Base-by-base conservation (phyloP, 2,329 filamentous ascomycete species). In the Monosporascus cannonballus region DNA sequence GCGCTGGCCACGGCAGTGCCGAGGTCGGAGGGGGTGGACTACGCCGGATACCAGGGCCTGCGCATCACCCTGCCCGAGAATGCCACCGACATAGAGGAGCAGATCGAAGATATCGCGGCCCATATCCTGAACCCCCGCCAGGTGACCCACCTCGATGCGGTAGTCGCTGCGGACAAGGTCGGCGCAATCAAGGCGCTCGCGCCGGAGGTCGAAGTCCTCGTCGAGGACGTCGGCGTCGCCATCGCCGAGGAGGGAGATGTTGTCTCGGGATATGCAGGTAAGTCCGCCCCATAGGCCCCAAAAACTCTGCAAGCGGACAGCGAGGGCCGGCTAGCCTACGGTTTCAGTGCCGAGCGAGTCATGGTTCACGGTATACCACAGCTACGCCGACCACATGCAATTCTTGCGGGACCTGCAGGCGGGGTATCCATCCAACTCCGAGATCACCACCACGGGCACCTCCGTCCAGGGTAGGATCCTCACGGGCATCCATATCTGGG, bases 401-500 rank as follows among this genome's bases (percentile, higher is more conserved):
- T 83, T 73, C 59, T 66, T 79, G 54, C 65, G 68, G 8, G 73
- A 77, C 56, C 65, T 83, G 17, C 71, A 74, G 49, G 67, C 70
- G 2, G 63, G 68, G 4, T 77, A 77, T 58, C 71, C 79, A 3
- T 59, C 61, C 4, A 75, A 78, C 55, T 72, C 78, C 17, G 74
- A 78, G 60, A 69, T 79, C 49, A 70, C 80, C 47, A 72, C 68
- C 6, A 66, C 73, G 11, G 79, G 79, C 4, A 70, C 65, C 5
- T 78, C 77, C 2, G 69, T 70, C 39, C 64, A 77, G 52, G 74
- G 75, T 3, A 69, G 75, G 27, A 55, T 66, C 54, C 89, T 91
- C 47, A 80, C 81, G 15, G 87, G 84, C 14, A 72, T 82, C 49
- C 78, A 80, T 59, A 70, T 81, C 54, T 81, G 73, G 69, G 78